A percentile compares a stretch with the other conserved stretches of the same genome.
These are phyloP conservation scores for Cruciata laevipes DNA, from an alignment of 257 asterid genomes.

Conservation along the genomic window DNA sequence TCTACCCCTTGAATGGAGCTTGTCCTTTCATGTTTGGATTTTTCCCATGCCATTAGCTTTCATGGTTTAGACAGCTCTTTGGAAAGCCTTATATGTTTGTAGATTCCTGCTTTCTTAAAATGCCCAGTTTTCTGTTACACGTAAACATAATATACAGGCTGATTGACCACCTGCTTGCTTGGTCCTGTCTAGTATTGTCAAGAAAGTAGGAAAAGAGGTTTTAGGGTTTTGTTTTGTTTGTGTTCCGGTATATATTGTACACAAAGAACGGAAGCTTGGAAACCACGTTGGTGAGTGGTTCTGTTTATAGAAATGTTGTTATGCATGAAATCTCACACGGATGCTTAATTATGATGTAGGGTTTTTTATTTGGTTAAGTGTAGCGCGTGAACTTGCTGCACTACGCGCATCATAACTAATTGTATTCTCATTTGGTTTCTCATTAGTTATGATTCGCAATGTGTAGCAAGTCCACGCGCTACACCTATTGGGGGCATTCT, in stretches of 20 bases:
- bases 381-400: neutral
- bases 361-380: neutral
- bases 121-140: neutral
- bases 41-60: too few species aligned
- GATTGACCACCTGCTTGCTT: neutral
- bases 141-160: neutral
- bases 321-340: neutral
- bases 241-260: neutral
- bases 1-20: neutral
- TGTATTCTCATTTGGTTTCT: neutral
- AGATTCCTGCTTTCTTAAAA: neutral
- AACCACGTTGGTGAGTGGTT: neutral
- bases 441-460: neutral
- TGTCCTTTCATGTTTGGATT: neutral
- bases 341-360: neutral
- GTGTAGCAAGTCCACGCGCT: neutral
- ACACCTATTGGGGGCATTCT: neutral
- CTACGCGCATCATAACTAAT: neutral
- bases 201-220: neutral
- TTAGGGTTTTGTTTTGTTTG: too few species aligned
- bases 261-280: neutral
- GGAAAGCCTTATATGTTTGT: neutral
- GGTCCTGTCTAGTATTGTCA: neutral
- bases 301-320: neutral
- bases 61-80: neutral